These are phyloP conservation scores for Cutaneotrichosporon curvatum DNA, from an alignment of 1,284 basidiomycete species.

Conservation along the genomic window DNA sequence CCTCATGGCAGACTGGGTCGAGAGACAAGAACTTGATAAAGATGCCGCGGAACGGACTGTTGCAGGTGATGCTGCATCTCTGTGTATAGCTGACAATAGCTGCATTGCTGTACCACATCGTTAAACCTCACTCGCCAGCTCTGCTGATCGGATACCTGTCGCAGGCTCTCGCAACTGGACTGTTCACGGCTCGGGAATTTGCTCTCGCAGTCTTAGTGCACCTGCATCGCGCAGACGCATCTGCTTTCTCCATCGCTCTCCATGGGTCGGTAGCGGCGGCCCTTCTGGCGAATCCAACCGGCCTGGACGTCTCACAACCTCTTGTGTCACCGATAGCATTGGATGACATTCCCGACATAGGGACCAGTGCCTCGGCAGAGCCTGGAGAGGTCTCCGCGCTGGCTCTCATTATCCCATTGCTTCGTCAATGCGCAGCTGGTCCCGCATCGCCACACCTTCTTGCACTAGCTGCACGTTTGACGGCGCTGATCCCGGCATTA, in stretches of 20 bases:
- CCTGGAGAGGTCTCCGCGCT: constrained; percentile 20
- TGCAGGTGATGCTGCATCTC: constrained; percentile 5
- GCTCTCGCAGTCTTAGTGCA: constrained; percentile 24
- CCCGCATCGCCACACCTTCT: constrained; percentile 13
- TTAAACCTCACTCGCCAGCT: constrained; percentile 22
- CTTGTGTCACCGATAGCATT: constrained; percentile 11
- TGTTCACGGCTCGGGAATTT: constrained; percentile 23
- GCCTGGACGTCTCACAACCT: constrained; percentile 13
- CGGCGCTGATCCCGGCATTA: constrained; percentile 27
- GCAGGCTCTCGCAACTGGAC: constrained; percentile 12
- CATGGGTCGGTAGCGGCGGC: constrained; percentile 20
- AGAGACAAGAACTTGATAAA: background rate
- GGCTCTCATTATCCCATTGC: constrained; percentile 29
- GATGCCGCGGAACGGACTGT: constrained; percentile 10
- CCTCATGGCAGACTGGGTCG: constrained; percentile 4
- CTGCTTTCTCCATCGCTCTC: constrained; percentile 6
- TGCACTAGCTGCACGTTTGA: constrained; percentile 20
- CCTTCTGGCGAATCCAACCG: constrained; percentile 19
- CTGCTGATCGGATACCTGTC: constrained; percentile 30
- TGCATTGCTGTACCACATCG: constrained; percentile 23
- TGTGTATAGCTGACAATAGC: constrained; percentile 12
- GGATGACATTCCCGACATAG: constrained; percentile 21
- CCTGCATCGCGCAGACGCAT: constrained; percentile 9
- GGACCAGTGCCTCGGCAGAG: constrained; percentile 16
- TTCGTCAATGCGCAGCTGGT: constrained; percentile 20